Evolutionary conservation across 371 early-diverging fungal genomes (phyloP), one percentile per base, ranked within the genome.

Genomic region (Fennellomyces sp.): DNA sequence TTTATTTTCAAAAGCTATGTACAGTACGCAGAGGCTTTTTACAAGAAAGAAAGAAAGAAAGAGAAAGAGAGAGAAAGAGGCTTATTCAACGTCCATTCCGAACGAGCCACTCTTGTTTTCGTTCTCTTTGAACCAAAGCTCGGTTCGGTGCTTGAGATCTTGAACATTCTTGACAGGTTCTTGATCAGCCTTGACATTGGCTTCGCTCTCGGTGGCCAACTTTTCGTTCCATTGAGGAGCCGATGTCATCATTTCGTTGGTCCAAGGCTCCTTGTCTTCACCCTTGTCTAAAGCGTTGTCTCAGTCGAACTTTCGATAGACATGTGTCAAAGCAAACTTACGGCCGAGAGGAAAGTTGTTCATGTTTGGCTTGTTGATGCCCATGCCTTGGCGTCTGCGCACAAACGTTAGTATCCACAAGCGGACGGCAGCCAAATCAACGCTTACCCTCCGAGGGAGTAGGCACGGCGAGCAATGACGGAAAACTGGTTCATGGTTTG

Each of bases 221-320:
- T 64, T 58, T 59, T 58, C 60, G 31, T 64, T 45, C 65, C 65
- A 64, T 13, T 41, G 28, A n/a, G 65, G 65, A 2, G 65, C 65
- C 5, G 59, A 55, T 12, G 65, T 49, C 65, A 64, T 64, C n/a
- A 64, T 17, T 13, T 58, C 45, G 19, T 28, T 23, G 29, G 33
- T 47, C 45, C 45, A 45, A 23, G 17, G 45, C 23, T 45, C 45
- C 11, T 45, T n/a, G n/a, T n/a, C n/a, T n/a, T n/a, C n/a, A n/a
- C n/a, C n/a, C n/a, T n/a, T n/a, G n/a, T n/a, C n/a, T n/a, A n/a
- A n/a, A n/a, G n/a, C n/a, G n/a, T n/a, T n/a, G n/a, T n/a, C n/a
- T n/a, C n/a, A n/a, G n/a, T n/a, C n/a, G n/a, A n/a, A n/a, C n/a
- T n/a, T n/a, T n/a, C n/a, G n/a, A n/a, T n/a, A n/a, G n/a, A n/a